phyloP scores from a whole-genome alignment of 1,284 basidiomycete genomes.

The Veloporphyrellus conicus region DNA sequence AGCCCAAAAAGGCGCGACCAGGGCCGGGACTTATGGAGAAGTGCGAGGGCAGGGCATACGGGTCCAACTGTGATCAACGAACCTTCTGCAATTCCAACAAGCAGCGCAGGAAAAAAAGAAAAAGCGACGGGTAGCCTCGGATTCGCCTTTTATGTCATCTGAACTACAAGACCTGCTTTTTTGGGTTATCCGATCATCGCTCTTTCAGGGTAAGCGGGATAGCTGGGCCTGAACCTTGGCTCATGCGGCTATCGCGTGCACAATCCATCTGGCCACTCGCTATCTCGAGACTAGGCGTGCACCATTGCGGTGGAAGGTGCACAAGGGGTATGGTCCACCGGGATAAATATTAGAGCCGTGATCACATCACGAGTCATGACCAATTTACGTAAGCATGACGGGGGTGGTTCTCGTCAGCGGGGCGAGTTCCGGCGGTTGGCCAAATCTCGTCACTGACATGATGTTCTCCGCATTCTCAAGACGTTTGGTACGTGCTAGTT shows the following conservation, averaged over 20 bases:
- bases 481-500: conserved; percentile 22
- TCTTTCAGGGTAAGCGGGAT: not conserved
- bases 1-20: not conserved
- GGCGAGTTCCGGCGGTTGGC: not conserved
- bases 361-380: too few relatives aligned
- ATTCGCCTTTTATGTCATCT: not conserved
- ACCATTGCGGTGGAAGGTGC: not conserved
- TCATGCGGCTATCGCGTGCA: conserved; percentile 11
- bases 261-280: too few relatives aligned
- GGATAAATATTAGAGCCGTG: not conserved
- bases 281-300: too few relatives aligned
- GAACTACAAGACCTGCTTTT: conserved; percentile 12
- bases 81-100: not conserved
- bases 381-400: conserved; percentile 9
- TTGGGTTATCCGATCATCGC: conserved; percentile 11
- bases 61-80: not conserved
- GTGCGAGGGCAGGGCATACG: not conserved
- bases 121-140: not conserved
- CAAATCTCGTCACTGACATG: not conserved
- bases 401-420: not conserved
- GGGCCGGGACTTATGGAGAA: conserved; percentile 7
- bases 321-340: not conserved
- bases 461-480: conserved; percentile 35
- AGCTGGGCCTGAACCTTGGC: not conserved
- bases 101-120: not conserved